phyloP scores from a whole-genome alignment of 2,329 filamentous ascomycete species.

The Arthrobotrys sphaeroides region DNA sequence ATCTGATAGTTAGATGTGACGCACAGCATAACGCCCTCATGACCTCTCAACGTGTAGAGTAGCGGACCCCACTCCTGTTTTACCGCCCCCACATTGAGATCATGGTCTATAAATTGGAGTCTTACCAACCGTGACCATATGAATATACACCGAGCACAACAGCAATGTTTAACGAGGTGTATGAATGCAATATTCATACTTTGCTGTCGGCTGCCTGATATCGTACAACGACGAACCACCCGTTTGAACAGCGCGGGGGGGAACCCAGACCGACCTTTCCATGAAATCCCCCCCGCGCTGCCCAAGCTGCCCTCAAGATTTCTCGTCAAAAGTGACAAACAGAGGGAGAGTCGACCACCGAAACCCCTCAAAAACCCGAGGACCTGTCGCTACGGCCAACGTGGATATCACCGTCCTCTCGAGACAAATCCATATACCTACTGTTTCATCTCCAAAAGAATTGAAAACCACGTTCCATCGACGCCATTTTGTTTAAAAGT shows the following conservation, averaged over 20 bases:
- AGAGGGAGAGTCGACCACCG: neutral
- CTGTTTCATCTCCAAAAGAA: neutral
- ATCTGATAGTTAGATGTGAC: no score
- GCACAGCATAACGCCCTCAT: no score
- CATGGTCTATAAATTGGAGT: no score
- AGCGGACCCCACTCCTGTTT: no score
- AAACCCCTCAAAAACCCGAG: no score
- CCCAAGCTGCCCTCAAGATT: constrained; percentile 9
- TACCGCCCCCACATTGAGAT: no score
- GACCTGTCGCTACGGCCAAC: neutral
- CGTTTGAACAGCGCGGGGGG: constrained; percentile 34
- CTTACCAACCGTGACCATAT: no score
- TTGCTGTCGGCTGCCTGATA: neutral
- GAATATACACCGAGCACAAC: neutral
- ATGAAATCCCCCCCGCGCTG: neutral
- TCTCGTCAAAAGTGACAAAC: constrained; percentile 9
- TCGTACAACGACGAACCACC: neutral
- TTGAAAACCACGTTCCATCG: no score
- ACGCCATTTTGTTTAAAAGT: neutral
- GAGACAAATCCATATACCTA: no score
- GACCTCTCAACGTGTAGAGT: no score
- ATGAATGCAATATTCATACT: neutral
- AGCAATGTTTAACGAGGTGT: neutral
- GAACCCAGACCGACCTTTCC: neutral
- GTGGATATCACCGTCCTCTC: constrained; percentile 42